Evolutionary conservation across 2,329 filamentous ascomycete genomes (phyloP).

Genomic region (Phialemonium atrogriseum): DNA sequence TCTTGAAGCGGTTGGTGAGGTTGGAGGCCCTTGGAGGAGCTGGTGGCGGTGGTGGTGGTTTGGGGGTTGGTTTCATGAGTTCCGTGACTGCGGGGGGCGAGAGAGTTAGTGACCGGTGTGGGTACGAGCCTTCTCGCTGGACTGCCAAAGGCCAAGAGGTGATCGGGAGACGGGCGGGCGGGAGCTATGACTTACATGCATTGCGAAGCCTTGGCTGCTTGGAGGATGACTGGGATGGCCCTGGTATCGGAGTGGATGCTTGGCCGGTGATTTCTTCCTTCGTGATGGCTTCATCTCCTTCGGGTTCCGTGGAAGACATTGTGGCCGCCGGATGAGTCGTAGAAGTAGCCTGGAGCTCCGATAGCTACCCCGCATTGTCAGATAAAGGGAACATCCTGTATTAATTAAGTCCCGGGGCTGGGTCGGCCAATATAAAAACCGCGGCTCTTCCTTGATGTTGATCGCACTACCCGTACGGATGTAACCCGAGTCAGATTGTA

Average conservation of each 20-base stretch:
- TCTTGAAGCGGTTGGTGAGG: constrained; percentile 27
- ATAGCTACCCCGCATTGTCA: no score
- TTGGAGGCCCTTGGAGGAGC: constrained; percentile 9
- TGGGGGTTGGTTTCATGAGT: constrained; percentile 24
- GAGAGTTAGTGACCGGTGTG: background rate
- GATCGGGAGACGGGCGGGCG: background rate
- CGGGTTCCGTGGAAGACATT: constrained; percentile 18
- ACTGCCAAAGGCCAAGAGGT: no score
- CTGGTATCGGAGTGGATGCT: constrained; percentile 19
- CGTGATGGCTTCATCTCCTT: constrained; percentile 31
- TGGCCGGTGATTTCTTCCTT: constrained; percentile 28
- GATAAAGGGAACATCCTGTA: no score
- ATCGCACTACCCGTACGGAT: no score
- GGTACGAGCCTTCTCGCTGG: no score
- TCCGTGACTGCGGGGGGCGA: constrained; percentile 31
- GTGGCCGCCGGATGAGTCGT: no score
- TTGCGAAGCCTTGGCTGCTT: constrained; percentile 27
- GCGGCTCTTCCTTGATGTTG: no score
- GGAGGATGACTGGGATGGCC: background rate
- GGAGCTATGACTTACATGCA: constrained; percentile 35
- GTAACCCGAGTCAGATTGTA: no score
- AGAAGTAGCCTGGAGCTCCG: no score
- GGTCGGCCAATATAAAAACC: no score
- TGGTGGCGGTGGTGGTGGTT: constrained; percentile 9
- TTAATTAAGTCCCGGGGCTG: no score